Conservation (phyloP, 2,329 filamentous ascomycete species). For the Sarocladium strictum region DNA sequence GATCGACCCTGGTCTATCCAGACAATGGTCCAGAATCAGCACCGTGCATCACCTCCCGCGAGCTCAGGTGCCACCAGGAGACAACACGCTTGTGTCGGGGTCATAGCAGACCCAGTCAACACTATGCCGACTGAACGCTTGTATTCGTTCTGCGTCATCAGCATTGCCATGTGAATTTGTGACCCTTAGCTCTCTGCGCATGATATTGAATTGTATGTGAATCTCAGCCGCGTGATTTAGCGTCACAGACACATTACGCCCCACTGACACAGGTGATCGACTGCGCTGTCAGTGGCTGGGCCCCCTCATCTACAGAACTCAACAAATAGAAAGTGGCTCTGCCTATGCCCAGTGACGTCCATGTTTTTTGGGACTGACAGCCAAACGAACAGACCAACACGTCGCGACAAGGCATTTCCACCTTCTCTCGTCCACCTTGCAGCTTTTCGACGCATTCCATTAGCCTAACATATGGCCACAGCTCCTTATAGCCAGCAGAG, state of each 20-base stretch:
- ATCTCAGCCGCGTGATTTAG: not conserved
- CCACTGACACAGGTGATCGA: not conserved
- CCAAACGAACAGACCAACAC: not conserved
- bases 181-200: too few relatives aligned
- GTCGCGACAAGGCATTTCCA: not conserved
- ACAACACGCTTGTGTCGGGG: too few relatives aligned
- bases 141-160: too few relatives aligned
- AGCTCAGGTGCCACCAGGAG: not conserved
- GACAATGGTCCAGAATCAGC: not conserved
- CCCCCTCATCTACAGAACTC: not conserved
- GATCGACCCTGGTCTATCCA: not conserved
- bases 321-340: not conserved
- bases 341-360: not conserved
- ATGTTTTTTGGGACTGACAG: not conserved
- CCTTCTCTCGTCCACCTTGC: not conserved
- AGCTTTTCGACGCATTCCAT: too few relatives aligned
- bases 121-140: too few relatives aligned
- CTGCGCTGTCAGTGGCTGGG: not conserved
- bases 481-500: too few relatives aligned
- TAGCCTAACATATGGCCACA: too few relatives aligned
- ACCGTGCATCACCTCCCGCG: not conserved
- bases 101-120: too few relatives aligned
- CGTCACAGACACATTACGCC: not conserved
- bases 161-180: too few relatives aligned
- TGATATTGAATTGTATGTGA: not conserved